Base-by-base conservation (phyloP, 2,329 filamentous ascomycete genomes). In the Phoma sp. region DNA sequence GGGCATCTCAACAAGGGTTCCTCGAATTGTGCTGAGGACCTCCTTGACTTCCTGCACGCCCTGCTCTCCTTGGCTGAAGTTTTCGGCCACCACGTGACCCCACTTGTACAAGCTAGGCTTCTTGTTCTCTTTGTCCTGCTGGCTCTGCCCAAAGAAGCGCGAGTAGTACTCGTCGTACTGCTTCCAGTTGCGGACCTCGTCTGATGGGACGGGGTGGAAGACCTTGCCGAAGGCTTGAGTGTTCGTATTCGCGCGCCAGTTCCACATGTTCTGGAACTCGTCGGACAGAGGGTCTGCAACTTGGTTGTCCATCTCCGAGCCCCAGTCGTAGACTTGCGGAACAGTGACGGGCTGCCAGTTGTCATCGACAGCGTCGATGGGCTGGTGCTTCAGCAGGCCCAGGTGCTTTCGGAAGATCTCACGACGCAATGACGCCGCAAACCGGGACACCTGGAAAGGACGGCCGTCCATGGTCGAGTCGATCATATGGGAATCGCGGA, bases 331-430 rank as follows among this genome's bases (percentile, higher is more conserved):
- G 7, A 75, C 60, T 59, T 86, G 86, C 5, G 81, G 78, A 0
- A 80, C 73, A 14, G 83, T 83, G 7, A 86, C 79, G 0, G 84
- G 84, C 57, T 83, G 77, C 62, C 78, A 86, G 69, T 86, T 86
- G 24, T 78, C 75, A 45, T 85, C 77, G 10, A 82, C 82, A 6
- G 72, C 77, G 51, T 91, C 84, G 55, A 88, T 80, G 14, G 87
- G 80, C 70, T 97, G 91, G 0, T 89, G 83, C 4, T 83, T 87
- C 8, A 96, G 80, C 7, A 96, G 82, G 38, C 93, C 93, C 1
- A 97, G 83, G 71, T 97, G 93, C 78, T 97, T 96, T 63, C 93
- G 86, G 86, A 91, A 96, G 59, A 97, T 85, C 71, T 92, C 86
- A 32, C 93, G 86, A 22, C 93, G 89, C 9, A 97, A 86, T 1